These are phyloP conservation scores for Carallia brachiata DNA, from an alignment of 345 rosid genomes.

Conservation along the genomic window DNA sequence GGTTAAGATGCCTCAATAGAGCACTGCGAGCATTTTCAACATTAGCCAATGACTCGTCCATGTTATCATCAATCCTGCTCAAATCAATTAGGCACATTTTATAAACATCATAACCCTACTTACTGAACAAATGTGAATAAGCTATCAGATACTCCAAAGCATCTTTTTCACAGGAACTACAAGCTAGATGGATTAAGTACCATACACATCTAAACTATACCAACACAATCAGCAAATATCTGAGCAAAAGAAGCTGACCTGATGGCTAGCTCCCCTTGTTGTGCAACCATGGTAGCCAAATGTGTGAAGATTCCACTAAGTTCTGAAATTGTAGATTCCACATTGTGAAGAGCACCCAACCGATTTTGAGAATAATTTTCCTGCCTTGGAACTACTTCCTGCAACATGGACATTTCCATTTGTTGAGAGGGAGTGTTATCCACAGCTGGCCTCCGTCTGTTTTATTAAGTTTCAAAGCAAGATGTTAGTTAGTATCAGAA, in stretches of 20 bases:
- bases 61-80: constrained; percentile 86
- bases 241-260: constrained; percentile 38
- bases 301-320: constrained; percentile 86
- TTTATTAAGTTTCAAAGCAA: constrained; percentile 18
- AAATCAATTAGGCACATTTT: constrained; percentile 15
- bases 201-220: constrained; percentile 2
- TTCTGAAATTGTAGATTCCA: constrained; percentile 86
- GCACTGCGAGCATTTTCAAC: constrained; percentile 82
- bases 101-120: not conserved
- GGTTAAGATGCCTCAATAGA: constrained; percentile 67
- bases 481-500: constrained; percentile 11
- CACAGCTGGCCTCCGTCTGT: constrained; percentile 76
- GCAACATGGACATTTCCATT: constrained; percentile 89
- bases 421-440: constrained; percentile 67
- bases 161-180: constrained; percentile 3
- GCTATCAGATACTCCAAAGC: too few species aligned
- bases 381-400: constrained; percentile 76
- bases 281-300: constrained; percentile 88
- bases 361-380: constrained; percentile 69
- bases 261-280: constrained; percentile 89
- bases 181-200: not conserved
- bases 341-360: constrained; percentile 74
- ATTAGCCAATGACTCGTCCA: constrained; percentile 83
- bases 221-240: constrained; percentile 1
- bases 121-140: too few species aligned